Evolutionary conservation across 306 rosid species (phyloP), one percentile per base, ranked within the genome.

Genomic region (Pyrus betulifolia): DNA sequence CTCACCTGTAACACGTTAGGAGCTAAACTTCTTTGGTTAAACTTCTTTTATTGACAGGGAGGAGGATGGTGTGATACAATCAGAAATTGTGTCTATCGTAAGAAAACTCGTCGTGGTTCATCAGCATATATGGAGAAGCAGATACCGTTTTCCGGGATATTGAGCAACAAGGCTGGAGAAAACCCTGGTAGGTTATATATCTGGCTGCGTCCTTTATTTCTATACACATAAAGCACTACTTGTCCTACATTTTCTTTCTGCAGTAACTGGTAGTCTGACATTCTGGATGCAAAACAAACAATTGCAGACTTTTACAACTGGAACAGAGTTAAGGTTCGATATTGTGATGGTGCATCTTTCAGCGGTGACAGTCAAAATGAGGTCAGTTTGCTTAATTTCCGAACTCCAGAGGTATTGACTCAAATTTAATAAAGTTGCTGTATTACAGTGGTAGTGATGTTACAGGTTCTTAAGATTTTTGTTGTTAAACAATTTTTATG

Each of bases 291-390:
- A 8, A 38, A 71, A 30, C 35, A 59, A 52, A 31, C 28, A n/a
- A 67, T 84, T 80, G 82, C 81, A 95, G 99, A 92, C 76, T 90
- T 95, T 84, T 92, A 75, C 89, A 95, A 92, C 78, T 95, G 97
- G 97, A 95, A 92, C 67, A 84, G 99, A 84, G 91, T 88, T 44
- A 95, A 92, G 84, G 84, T 95, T 79, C 96, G 99, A 30, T 95
- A 95, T 62, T 95, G 99, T 84, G 99, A 95, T 61, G 99, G 99
- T 40, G 99, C 96, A 67, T 95, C 99, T 52, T 95, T 95, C 61
- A 19, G 90, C 18, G 99, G 99, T 45, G 99, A 92, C 78, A 49
- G 83, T 79, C 93, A 90, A 75, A 78, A 86, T 75, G 77, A 82
- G 97, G 99, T 95, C 73, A 19, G 80, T 44, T 71, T 71, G 18